Evolutionary conservation across 768 basidiomycete species (phyloP).

Genomic region (Boletellus sp.): DNA sequence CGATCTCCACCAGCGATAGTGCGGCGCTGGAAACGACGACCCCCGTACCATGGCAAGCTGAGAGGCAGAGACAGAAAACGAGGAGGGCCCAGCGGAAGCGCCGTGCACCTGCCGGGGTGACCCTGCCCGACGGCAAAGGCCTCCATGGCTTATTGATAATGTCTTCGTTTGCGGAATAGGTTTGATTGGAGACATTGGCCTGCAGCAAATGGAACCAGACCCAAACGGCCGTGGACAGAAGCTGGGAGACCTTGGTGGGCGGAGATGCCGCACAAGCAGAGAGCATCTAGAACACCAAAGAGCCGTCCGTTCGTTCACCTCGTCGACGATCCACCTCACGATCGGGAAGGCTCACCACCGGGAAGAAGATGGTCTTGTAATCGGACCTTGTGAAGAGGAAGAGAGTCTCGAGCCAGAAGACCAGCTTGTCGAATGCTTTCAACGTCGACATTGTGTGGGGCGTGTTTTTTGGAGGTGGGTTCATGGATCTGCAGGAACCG

Average conservation of each 20-base stretch:
- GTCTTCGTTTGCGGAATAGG: slow-evolving; percentile 27
- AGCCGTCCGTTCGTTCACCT: neutral
- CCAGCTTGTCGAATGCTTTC: neutral
- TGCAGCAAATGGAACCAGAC: slow-evolving; percentile 34
- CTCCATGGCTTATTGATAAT: slow-evolving; percentile 34
- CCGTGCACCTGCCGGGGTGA: slow-evolving; percentile 20
- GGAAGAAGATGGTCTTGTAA: slow-evolving; percentile 33
- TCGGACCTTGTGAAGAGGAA: slow-evolving; percentile 37
- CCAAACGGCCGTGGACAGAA: slow-evolving; percentile 19
- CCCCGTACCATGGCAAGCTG: slow-evolving; percentile 18
- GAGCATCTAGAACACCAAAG: slow-evolving; percentile 4
- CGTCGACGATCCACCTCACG: neutral
- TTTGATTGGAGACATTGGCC: slow-evolving; percentile 34
- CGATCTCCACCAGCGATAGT: slow-evolving; percentile 19
- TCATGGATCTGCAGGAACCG: neutral
- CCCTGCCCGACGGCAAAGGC: slow-evolving; percentile 35
- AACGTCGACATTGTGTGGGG: neutral
- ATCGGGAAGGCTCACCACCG: slow-evolving; percentile 24
- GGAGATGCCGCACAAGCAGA: slow-evolving; percentile 7
- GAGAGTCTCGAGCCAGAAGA: slow-evolving; percentile 23
- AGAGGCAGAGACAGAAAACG: slow-evolving; percentile 24
- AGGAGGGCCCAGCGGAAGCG: slow-evolving; percentile 34
- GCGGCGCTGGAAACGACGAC: slow-evolving; percentile 18
- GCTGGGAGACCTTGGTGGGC: neutral
- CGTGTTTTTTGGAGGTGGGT: neutral